Evolutionary conservation across 75 land plant species (phyloP).

Genomic region (Chamaecyparis obtusa): DNA sequence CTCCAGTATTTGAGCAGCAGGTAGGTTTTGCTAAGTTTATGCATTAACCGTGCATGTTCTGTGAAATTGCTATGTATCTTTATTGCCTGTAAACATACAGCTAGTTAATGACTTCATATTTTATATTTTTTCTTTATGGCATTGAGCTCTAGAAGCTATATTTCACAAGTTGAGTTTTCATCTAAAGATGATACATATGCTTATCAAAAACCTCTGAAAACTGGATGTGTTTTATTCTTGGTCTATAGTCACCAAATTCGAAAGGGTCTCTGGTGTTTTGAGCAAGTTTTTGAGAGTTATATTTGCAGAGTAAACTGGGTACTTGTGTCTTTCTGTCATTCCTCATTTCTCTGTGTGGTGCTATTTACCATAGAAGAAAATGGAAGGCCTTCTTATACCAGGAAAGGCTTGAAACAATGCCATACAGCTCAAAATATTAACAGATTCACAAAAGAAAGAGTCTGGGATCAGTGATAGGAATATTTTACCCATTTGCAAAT

Average conservation of each 20-base stretch:
- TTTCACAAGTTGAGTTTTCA: not conserved
- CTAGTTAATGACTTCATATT: not conserved
- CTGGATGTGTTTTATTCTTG: not conserved
- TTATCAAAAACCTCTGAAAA: not conserved
- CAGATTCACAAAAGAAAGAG: not conserved
- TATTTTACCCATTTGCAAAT: not conserved
- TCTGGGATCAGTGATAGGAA: not conserved
- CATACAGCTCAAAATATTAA: not conserved
- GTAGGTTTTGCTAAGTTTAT: slow-evolving; percentile 22
- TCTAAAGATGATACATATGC: not conserved
- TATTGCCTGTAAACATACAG: not conserved
- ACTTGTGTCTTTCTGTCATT: not conserved
- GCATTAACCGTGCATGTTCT: not conserved
- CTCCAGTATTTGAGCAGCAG: slow-evolving; percentile 93
- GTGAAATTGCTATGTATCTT: not conserved
- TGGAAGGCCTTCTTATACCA: not conserved
- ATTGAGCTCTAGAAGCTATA: not conserved
- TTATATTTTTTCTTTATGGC: not conserved
- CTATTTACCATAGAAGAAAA: not conserved
- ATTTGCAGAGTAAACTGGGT: not conserved
- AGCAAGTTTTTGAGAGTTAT: not conserved
- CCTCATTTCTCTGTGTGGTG: not conserved
- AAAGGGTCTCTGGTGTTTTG: not conserved
- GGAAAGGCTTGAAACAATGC: not conserved
- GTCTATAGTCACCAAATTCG: not conserved